Evolutionary conservation across 306 rosid genomes (phyloP).

Genomic region (Vicia sativa): DNA sequence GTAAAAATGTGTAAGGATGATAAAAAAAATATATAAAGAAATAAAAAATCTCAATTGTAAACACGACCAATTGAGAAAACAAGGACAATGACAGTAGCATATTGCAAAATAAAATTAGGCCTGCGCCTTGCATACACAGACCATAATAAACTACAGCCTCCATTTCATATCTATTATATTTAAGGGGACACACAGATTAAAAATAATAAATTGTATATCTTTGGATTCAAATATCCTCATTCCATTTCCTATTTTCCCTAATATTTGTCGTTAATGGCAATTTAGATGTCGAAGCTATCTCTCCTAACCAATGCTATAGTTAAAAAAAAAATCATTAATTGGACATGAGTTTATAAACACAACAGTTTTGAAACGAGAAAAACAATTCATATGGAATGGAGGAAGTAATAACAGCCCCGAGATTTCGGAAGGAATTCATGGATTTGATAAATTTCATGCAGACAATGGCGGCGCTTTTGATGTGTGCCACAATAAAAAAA

Average conservation of each 20-base stretch:
- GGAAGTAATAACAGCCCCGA: neutral
- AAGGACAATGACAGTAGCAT: neutral
- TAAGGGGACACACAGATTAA: neutral
- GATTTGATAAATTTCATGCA: neutral
- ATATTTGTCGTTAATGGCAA: neutral
- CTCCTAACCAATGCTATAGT: neutral
- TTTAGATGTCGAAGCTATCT: neutral
- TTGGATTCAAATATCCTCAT: neutral
- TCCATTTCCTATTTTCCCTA: neutral
- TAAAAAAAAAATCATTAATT: neutral
- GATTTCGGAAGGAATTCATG: neutral
- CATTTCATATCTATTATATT: neutral
- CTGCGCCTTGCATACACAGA: neutral
- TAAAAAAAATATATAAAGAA: neutral
- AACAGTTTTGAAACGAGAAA: neutral
- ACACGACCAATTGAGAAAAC: slow-evolving; percentile 2
- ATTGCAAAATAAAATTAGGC: slow-evolving; percentile 15
- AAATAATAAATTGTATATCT: neutral
- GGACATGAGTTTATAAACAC: neutral
- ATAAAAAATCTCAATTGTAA: slow-evolving; percentile 21
- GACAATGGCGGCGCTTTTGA: neutral
- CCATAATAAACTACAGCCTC: neutral
- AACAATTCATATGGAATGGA: neutral
- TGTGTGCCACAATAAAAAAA: neutral
- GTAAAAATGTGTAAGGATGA: slow-evolving; percentile 6